Percentiles rank a stretch among this genome's conserved stretches.
Evolutionary conservation across 2,329 filamentous ascomycete species (phyloP).

Genomic region (Aspergillus intermedius): DNA sequence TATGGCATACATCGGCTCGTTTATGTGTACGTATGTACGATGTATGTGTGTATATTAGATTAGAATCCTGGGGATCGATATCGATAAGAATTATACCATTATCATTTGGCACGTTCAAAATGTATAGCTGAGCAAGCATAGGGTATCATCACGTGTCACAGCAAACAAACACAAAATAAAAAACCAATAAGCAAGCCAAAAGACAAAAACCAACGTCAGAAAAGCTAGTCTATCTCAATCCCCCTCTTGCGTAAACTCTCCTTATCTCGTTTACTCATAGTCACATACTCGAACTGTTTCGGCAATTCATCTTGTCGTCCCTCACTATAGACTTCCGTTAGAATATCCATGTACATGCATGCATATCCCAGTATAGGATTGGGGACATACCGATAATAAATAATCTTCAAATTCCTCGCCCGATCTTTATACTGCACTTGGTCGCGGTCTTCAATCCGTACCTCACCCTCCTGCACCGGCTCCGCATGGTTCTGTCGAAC

Average conservation of each 20-base stretch:
- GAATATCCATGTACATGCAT: neutral
- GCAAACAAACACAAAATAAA: neutral
- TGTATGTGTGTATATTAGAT: neutral
- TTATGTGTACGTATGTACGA: neutral
- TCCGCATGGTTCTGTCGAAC: slow-evolving; percentile 23
- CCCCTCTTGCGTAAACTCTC: slow-evolving; percentile 6
- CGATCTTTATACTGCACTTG: slow-evolving; percentile 52
- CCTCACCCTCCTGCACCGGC: slow-evolving; percentile 23
- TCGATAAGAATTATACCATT: no score
- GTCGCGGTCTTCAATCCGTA: slow-evolving; percentile 31
- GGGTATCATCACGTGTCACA: neutral
- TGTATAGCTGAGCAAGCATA: neutral
- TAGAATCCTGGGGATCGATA: neutral
- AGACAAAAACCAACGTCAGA: neutral
- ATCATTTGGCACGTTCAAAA: no score
- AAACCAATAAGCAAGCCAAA: neutral
- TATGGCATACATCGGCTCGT: neutral
- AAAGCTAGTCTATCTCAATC: slow-evolving; percentile 2
- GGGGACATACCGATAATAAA: slow-evolving; percentile 29
- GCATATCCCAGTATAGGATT: neutral
- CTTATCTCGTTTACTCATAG: slow-evolving; percentile 24
- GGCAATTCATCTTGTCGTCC: slow-evolving; percentile 27
- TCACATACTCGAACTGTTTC: slow-evolving; percentile 38
- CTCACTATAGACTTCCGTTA: slow-evolving; percentile 15
- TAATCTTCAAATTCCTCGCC: slow-evolving; percentile 49